phyloP scores from a whole-genome alignment of 176 grass and related monocot genomes.

The Urochloa ruziziensis region DNA sequence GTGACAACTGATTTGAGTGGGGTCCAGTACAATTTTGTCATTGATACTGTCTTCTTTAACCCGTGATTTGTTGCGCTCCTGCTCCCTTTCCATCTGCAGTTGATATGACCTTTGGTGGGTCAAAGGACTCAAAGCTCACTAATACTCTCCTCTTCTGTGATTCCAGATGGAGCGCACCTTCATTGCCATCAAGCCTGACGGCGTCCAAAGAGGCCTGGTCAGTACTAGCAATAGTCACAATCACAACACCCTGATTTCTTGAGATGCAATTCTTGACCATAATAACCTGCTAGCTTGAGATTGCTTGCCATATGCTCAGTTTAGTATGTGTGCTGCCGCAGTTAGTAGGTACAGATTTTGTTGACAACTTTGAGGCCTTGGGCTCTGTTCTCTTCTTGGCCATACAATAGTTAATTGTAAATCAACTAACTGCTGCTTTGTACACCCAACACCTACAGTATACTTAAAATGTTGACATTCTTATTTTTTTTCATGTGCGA shows the following conservation, averaged over 20 bases:
- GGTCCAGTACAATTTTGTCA: no score
- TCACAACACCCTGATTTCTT: neutral
- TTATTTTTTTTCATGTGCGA: neutral
- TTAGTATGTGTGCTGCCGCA: neutral
- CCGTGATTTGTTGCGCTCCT: no score
- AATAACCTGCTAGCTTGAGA: neutral
- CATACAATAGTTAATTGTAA: neutral
- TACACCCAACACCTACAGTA: neutral
- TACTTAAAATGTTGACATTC: neutral
- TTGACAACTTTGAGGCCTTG: neutral
- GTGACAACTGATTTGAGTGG: neutral
- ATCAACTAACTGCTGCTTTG: neutral
- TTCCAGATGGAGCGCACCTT: slow-evolving; percentile 85
- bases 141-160: neutral
- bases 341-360: neutral
- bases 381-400: neutral
- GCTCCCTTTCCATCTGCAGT: neutral
- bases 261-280: neutral
- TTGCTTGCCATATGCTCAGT: neutral
- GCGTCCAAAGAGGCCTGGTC: slow-evolving; percentile 94
- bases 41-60: no score
- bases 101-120: neutral
- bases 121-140: no score
- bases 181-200: slow-evolving; percentile 95
- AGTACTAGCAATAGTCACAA: neutral